Evolutionary conservation across 2,329 filamentous ascomycete genomes (phyloP), one percentile per base, ranked within the genome.

Genomic region (Talaromyces islandicus): DNA sequence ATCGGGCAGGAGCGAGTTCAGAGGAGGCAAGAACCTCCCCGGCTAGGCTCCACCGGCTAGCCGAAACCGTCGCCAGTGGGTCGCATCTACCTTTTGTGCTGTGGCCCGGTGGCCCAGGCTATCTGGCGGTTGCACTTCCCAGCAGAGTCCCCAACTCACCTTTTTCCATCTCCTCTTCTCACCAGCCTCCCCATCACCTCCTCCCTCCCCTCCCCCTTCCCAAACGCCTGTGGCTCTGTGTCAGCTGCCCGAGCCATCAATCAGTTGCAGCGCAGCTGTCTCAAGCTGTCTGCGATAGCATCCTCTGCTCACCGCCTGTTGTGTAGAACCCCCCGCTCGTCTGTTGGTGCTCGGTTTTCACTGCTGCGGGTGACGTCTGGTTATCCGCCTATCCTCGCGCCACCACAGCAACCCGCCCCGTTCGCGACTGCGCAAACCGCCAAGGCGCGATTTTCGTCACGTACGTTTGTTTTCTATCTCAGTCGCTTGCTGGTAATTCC

Each of bases 191-290:
- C 58, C 54, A 54, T 61, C 62, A 57, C 63, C 59, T 62, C 56
- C 59, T 61, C 60, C 58, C 60, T 57, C 59, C 58, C 60, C 59
- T 55, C 41, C 51, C 55, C 50, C 58, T 62, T 60, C 46, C 60
- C 58, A 56, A 50, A 54, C 46, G 57, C 57, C 38, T 57, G 52
- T 58, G 54, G 51, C 58, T 54, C 54, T 55, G 24, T 27, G 24
- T 52, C 48, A 17, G 48, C 48, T 29, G 24, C 48, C 57, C 24
- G 35, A 56, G 29, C 41, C 57, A 38, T 29, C 48, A 17, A 46
- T 46, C 43, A 46, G 43, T 46, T 46, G 43, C 25, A 27, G 48
- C 24, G 48, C 24, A 52, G 48, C 24, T 29, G 24, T 52, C 48
- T 29, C 19, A 52, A 52, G 48, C 48, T 29, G 48, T 46, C 43